Evolutionary conservation across 2,329 filamentous ascomycete species (phyloP).

Genomic region (Metarhizium sp.): DNA sequence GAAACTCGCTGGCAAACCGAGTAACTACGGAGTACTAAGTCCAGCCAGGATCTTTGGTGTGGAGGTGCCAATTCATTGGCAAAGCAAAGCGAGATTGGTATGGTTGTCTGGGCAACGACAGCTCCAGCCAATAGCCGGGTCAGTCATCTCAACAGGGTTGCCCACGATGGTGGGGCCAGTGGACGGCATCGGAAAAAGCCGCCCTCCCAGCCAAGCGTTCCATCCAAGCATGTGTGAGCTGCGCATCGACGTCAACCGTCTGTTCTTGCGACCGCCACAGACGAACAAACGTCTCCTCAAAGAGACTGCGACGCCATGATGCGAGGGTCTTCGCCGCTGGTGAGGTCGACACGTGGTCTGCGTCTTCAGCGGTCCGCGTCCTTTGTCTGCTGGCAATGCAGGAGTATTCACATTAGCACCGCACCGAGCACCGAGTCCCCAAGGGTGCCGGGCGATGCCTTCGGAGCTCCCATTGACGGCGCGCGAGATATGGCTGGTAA

Average conservation of each 20-base stretch:
- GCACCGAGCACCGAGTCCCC: slow-evolving; percentile 48
- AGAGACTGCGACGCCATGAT: slow-evolving; percentile 19
- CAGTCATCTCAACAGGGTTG: no score
- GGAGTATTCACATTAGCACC: slow-evolving; percentile 54
- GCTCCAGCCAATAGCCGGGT: not conserved
- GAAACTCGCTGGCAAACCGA: not conserved
- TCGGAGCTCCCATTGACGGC: slow-evolving; percentile 37
- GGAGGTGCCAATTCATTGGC: not conserved
- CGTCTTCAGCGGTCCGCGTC: slow-evolving; percentile 16
- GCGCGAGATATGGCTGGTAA: slow-evolving; percentile 43
- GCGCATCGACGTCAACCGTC: not conserved
- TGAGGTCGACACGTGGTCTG: slow-evolving; percentile 24
- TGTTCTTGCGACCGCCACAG: slow-evolving; percentile 8
- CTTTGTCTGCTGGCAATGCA: slow-evolving; percentile 45
- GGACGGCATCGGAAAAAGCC: slow-evolving; percentile 21
- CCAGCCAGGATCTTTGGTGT: slow-evolving; percentile 2
- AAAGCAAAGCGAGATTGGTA: slow-evolving; percentile 3
- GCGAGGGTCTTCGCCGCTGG: slow-evolving; percentile 32
- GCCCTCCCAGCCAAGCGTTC: slow-evolving; percentile 6
- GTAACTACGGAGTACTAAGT: not conserved
- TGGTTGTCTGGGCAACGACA: slow-evolving; percentile 6
- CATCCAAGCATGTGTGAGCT: not conserved
- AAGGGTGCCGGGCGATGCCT: slow-evolving; percentile 41
- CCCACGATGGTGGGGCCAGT: not conserved
- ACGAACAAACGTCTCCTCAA: not conserved